phyloP scores from a whole-genome alignment of 164 flowering plant genomes.

The Tetrastigma voinierianum region DNA sequence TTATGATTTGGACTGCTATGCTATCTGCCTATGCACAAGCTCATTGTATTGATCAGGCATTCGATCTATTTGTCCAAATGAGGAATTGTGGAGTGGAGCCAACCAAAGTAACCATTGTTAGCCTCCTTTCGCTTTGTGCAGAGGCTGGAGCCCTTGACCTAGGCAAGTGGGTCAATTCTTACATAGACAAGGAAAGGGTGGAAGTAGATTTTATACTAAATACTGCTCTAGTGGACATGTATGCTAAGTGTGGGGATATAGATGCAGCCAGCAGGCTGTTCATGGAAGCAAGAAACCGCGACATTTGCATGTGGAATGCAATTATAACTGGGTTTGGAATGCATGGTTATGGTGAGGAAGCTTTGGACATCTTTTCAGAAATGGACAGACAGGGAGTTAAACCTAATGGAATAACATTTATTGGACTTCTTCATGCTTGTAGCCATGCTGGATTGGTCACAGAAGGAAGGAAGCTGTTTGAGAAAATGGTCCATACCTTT shows the following conservation, averaged over 20 bases:
- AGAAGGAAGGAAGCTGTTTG: slow-evolving; percentile 42
- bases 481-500: slow-evolving; percentile 31
- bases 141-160: slow-evolving; percentile 49
- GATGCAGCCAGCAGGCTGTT: slow-evolving; percentile 37
- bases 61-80: slow-evolving; percentile 40
- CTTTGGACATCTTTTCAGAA: slow-evolving; percentile 41
- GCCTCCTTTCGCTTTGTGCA: slow-evolving; percentile 42
- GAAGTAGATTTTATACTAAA: slow-evolving; percentile 32
- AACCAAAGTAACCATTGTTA: slow-evolving; percentile 42
- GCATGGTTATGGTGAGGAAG: slow-evolving; percentile 58
- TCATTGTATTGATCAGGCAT: slow-evolving; percentile 29
- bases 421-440: slow-evolving; percentile 51
- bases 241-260: slow-evolving; percentile 53
- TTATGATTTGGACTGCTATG: slow-evolving; percentile 39
- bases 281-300: slow-evolving; percentile 28
- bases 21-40: slow-evolving; percentile 46
- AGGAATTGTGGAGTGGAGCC: slow-evolving; percentile 28
- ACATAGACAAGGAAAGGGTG: slow-evolving; percentile 34
- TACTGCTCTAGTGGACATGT: slow-evolving; percentile 51
- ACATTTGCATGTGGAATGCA: slow-evolving; percentile 56
- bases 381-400: slow-evolving; percentile 32
- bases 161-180: slow-evolving; percentile 54
- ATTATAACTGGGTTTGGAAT: slow-evolving; percentile 54
- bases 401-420: slow-evolving; percentile 54
- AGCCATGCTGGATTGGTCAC: slow-evolving; percentile 61